Evolutionary conservation across 2,329 filamentous ascomycete genomes (phyloP).

Genomic region (Paecilomyces niveus): DNA sequence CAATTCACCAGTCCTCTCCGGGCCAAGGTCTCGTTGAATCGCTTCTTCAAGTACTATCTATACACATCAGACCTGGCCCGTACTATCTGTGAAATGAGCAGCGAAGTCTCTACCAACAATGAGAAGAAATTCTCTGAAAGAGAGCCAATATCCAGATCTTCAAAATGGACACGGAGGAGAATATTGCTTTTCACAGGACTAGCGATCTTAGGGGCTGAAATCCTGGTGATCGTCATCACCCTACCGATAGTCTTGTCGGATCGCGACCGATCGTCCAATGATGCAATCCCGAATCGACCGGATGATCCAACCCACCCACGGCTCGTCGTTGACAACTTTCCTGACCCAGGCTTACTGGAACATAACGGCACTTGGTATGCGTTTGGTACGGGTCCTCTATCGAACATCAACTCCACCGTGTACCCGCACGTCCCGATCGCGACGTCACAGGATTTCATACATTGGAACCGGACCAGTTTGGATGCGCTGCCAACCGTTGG

Average conservation of each 20-base stretch:
- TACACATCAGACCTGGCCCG: neutral
- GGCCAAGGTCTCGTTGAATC: neutral
- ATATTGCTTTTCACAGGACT: slow-evolving; percentile 6
- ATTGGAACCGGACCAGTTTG: slow-evolving; percentile 38
- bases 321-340: slow-evolving; percentile 19
- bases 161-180: slow-evolving; percentile 8
- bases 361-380: slow-evolving; percentile 29
- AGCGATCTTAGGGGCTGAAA: slow-evolving; percentile 5
- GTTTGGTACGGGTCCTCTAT: slow-evolving; percentile 20
- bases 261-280: neutral
- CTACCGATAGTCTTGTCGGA: slow-evolving; percentile 12
- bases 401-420: slow-evolving; percentile 8
- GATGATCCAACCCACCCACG: slow-evolving; percentile 7
- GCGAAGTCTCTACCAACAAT: neutral
- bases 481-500: slow-evolving; percentile 47
- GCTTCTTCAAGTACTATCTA: neutral
- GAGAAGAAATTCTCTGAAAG: neutral
- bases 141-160: slow-evolving; percentile 1
- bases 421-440: slow-evolving; percentile 46
- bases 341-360: slow-evolving; percentile 22
- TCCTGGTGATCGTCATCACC: slow-evolving; percentile 14
- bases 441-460: slow-evolving; percentile 40
- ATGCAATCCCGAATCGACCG: neutral
- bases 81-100: neutral
- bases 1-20: neutral